Evolutionary conservation across 306 rosid species (phyloP).

Genomic region (Quercus aquifolioides): DNA sequence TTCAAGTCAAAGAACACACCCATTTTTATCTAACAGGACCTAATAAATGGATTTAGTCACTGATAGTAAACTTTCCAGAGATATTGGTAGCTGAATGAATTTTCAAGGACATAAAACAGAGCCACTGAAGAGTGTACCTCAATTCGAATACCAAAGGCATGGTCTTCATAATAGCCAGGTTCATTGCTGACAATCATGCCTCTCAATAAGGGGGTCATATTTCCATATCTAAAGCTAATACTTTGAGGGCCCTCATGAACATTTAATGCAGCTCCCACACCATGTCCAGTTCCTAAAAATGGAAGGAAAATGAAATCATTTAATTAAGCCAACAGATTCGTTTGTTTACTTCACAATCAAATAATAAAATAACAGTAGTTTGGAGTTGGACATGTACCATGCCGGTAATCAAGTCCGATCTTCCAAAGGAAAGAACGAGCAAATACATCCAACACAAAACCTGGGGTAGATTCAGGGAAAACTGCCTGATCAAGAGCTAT

Average conservation of each 20-base stretch:
- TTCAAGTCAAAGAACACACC: neutral
- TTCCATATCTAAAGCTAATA: constrained; percentile 84
- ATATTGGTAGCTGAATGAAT: neutral
- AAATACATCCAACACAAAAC: constrained; percentile 94
- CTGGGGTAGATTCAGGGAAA: constrained; percentile 88
- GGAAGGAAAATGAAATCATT: constrained; percentile 8
- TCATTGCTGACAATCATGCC: constrained; percentile 97
- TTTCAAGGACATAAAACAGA: constrained; percentile 15
- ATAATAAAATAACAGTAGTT: neutral
- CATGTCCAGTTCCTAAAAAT: constrained; percentile 83
- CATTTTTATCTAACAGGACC: constrained; percentile 1
- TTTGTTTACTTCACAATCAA: neutral
- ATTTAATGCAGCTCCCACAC: constrained; percentile 96
- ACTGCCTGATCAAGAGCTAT: constrained; percentile 86
- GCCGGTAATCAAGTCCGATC: constrained; percentile 94
- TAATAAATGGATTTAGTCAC: constrained; percentile 8
- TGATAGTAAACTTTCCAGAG: neutral
- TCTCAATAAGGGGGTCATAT: constrained; percentile 63
- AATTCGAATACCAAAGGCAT: constrained; percentile 89
- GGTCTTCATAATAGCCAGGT: constrained; percentile 97
- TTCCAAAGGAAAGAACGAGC: constrained; percentile 96
- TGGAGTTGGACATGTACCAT: constrained; percentile 50
- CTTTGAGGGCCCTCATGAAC: constrained; percentile 99
- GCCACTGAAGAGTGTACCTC: constrained; percentile 52
- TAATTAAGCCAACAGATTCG: constrained; percentile 1